These are phyloP conservation scores for Epithele typhae DNA, from an alignment of 768 basidiomycete species.

Conservation along the genomic window DNA sequence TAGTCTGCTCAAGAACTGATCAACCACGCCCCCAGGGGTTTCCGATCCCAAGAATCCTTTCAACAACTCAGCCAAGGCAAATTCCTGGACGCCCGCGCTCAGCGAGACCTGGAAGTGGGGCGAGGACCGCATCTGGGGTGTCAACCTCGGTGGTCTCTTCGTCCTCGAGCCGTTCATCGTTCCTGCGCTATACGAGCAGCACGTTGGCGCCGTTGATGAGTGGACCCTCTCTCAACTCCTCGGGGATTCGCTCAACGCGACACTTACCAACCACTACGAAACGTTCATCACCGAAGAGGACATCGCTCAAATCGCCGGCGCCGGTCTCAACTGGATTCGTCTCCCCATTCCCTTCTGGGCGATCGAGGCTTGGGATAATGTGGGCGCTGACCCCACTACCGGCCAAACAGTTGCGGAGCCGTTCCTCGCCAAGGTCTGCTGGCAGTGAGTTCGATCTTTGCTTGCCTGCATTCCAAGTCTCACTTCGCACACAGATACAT, in stretches of 20 bases:
- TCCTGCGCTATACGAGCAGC: slow-evolving; percentile 53
- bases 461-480: too few species aligned
- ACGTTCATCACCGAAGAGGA: slow-evolving; percentile 60
- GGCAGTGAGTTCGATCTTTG: slow-evolving; percentile 47
- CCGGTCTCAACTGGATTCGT: slow-evolving; percentile 81
- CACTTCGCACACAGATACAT: slow-evolving; percentile 53
- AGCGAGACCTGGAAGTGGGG: slow-evolving; percentile 73
- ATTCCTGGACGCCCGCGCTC: slow-evolving; percentile 77
- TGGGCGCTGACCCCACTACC: slow-evolving; percentile 17
- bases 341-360: slow-evolving; percentile 86
- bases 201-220: slow-evolving; percentile 54
- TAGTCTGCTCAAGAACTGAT: too few species aligned
- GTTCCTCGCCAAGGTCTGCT: slow-evolving; percentile 66
- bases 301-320: slow-evolving; percentile 33
- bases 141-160: slow-evolving; percentile 74
- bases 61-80: slow-evolving; percentile 68
- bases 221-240: slow-evolving; percentile 62
- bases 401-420: slow-evolving; percentile 47
- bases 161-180: slow-evolving; percentile 77
- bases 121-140: slow-evolving; percentile 55
- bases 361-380: slow-evolving; percentile 62
- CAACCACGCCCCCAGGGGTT: too few species aligned
- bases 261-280: slow-evolving; percentile 63
- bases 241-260: slow-evolving; percentile 44
- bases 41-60: slow-evolving; percentile 69